Conservation (phyloP, 148 eudicot species). For the Chenopodium quinoa region DNA sequence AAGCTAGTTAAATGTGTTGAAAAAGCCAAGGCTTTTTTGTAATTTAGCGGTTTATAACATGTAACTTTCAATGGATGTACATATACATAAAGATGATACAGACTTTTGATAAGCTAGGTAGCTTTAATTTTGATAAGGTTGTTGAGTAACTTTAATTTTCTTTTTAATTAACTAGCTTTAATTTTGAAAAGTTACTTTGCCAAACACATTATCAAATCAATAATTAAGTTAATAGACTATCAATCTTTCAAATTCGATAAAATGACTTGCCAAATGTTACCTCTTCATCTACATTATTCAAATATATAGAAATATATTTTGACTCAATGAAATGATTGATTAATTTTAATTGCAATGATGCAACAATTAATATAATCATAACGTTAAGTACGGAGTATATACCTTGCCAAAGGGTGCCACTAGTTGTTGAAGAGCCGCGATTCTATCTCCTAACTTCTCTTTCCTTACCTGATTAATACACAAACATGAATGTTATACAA, state of each 20-base stretch:
- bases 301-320: neutral
- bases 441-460: slow-evolving; percentile 87
- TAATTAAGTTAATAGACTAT: neutral
- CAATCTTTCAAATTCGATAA: neutral
- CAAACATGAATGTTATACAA: neutral
- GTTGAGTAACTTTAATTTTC: too few species aligned
- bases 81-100: too few species aligned
- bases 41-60: too few species aligned
- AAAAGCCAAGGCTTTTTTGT: too few species aligned
- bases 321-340: neutral
- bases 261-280: neutral
- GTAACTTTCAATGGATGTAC: too few species aligned
- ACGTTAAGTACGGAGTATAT: neutral
- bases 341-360: slow-evolving; percentile 5
- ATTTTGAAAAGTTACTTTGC: neutral
- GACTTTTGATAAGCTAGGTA: too few species aligned
- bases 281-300: neutral
- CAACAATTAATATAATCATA: too few species aligned
- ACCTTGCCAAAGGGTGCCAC: slow-evolving; percentile 99
- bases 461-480: slow-evolving; percentile 62
- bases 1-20: too few species aligned
- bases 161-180: too few species aligned
- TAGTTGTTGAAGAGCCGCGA: slow-evolving; percentile 88
- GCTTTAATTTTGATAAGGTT: too few species aligned
- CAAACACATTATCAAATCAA: neutral